Evolutionary conservation across 2,329 filamentous ascomycete species (phyloP), one percentile per base, ranked within the genome.

Genomic region (Alternaria tenuissima): DNA sequence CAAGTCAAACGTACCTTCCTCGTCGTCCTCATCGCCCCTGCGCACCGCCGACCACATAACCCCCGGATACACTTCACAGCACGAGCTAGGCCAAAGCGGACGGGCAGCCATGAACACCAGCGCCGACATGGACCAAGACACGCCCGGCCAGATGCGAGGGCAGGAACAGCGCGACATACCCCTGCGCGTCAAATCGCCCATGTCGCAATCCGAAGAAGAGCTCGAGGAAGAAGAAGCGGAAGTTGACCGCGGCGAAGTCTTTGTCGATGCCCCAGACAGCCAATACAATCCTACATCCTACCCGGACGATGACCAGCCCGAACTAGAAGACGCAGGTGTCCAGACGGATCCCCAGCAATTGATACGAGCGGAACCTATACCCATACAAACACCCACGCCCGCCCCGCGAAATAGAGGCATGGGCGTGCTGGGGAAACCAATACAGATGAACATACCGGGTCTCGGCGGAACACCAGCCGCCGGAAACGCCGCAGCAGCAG

Each of bases 1-100:
- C 70, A 96, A 95, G 79, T 91, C 90, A 69, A 97, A 94, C 71
- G 87, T 84, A 8, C 79, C 88, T 11, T 88, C 90, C 18, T 88
- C 89, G 0, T 78, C 38, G 81, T 88, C 39, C 77, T 85, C 71
- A 5, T 79, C 71, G 18, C 76, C 79, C 2, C 63, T 76, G 18
- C 79, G 76, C 39, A 76, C 79, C 16, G 68, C 80, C 8, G 60
- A 76, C 26, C 75, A 77, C 52, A 69, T 74, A 43, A 62, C 76
- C 14, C 65, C 70, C 1, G 67, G 63, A 11, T 74, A 75, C 56
- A 7, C 32, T 14, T 68, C 67, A 2, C 57, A 62, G 42, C 64
- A 68, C 43, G 58, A 61, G 26, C 57, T 75, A 41, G 84, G 86
- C 11, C 61, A 61, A 7, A 87, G 85, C 63, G 76, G 64, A 70